Evolutionary conservation across 2,329 filamentous ascomycete genomes (phyloP).

Genomic region (Pleurostoma richardsiae): DNA sequence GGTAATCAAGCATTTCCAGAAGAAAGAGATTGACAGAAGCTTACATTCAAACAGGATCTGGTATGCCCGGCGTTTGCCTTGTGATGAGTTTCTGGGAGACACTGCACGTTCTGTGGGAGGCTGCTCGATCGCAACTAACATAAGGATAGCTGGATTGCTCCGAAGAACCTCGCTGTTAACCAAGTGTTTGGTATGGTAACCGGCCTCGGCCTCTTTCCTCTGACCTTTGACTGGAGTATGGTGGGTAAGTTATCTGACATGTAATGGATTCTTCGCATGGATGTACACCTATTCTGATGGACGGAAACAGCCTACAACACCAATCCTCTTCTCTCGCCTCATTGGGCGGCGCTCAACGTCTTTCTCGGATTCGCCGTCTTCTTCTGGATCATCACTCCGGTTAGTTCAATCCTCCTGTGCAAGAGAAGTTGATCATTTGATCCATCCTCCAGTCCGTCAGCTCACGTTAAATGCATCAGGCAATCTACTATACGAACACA

Average conservation of each 20-base stretch:
- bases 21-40: no score
- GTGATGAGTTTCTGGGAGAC: no score
- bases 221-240: slow-evolving; percentile 61
- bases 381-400: slow-evolving; percentile 39
- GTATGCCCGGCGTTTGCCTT: no score
- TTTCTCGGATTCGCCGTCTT: slow-evolving; percentile 34
- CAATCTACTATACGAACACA: slow-evolving; percentile 41
- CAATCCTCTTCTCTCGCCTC: slow-evolving; percentile 31
- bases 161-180: slow-evolving; percentile 56
- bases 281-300: slow-evolving; percentile 25
- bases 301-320: slow-evolving; percentile 26
- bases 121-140: no score
- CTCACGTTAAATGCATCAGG: slow-evolving; percentile 14
- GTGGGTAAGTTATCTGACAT: background rate
- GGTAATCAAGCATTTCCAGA: slow-evolving; percentile 14
- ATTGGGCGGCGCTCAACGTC: slow-evolving; percentile 42
- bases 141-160: slow-evolving; percentile 50
- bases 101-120: no score
- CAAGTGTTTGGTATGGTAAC: slow-evolving; percentile 60
- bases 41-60: no score
- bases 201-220: slow-evolving; percentile 56
- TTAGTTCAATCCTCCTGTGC: no score
- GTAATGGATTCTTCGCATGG: slow-evolving; percentile 32
- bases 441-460: no score
- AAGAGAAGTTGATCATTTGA: no score